phyloP scores from a whole-genome alignment of 306 rosid species.

The Gillenia trifoliata region DNA sequence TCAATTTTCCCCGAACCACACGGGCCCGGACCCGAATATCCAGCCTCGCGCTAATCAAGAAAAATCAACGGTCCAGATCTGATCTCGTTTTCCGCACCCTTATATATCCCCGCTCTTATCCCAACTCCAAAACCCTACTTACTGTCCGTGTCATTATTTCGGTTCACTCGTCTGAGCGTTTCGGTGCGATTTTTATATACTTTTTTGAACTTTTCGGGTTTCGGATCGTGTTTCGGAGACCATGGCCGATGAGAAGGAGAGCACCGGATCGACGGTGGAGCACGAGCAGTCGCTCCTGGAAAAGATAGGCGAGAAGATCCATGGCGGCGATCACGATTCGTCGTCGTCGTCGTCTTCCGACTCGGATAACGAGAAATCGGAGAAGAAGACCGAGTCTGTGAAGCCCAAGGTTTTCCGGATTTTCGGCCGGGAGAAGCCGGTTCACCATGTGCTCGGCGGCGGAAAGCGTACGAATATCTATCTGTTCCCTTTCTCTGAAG shows the following conservation, averaged over 20 bases:
- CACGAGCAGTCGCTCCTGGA: constrained; percentile 38
- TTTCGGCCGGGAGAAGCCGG: constrained; percentile 74
- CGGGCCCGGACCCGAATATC: constrained; percentile 17
- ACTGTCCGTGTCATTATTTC: background rate
- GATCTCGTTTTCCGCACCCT: constrained; percentile 29
- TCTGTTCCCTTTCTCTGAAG: background rate
- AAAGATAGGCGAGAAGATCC: constrained; percentile 64
- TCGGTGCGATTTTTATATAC: background rate
- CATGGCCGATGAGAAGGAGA: constrained; percentile 70
- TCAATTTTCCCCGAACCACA: constrained; percentile 16
- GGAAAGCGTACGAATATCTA: constrained; percentile 60
- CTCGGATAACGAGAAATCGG: constrained; percentile 37
- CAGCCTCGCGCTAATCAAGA: background rate
- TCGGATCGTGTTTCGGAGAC: constrained; percentile 10
- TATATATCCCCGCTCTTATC: constrained; percentile 15
- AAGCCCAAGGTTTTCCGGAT: constrained; percentile 63
- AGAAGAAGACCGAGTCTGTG: constrained; percentile 10
- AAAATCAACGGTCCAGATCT: constrained; percentile 24
- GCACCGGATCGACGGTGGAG: constrained; percentile 30
- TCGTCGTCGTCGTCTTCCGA: constrained; percentile 59
- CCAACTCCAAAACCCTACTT: constrained; percentile 19
- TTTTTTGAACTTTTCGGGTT: background rate
- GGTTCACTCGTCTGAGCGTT: constrained; percentile 2
- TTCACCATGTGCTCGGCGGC: constrained; percentile 75
- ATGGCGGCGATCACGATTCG: constrained; percentile 33